Base-by-base conservation (phyloP, 371 early-diverging fungal genomes). In the Mucor mucedo region DNA sequence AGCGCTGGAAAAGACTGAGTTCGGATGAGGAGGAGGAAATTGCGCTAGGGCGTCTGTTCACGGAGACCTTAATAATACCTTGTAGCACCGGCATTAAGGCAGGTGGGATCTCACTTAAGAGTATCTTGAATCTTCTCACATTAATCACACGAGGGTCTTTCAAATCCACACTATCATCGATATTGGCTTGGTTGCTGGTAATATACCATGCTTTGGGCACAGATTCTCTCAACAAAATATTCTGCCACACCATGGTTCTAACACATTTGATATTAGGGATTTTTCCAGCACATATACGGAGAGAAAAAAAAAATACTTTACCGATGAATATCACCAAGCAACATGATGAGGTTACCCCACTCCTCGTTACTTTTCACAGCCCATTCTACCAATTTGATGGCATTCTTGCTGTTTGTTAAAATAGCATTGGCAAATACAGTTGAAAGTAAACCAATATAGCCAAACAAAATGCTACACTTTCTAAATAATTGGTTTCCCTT, bases 181-280 rank as follows among this genome's bases (percentile, higher is more conserved):
- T 2, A 16, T 32, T 52, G 39, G n/a, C 42, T 39, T 65, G 29
- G 11, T 60, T 33, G 30, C 68, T 48, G 54, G 52, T 70, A 50
- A 13, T 66, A 73, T 88, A 88, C 94, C 94, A 93, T 4, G 76
- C 58, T 52, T 73, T 82, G 16, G 91, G 92, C 9, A 91, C 81
- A 0, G 78, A 57, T 4, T 77, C 80, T 60, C 84, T 85, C 42
- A 92, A 62, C 4, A 84, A 60, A 57, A 88, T 79, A 58, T 80
- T 84, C 69, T 94, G 91, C 86, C 88, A 90, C 1, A 87, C 71
- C 68, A 90, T 89, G 1, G 77, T 67, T 41, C 67, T 57, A 52
- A 6, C 1, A 10, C 2, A 7, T 5, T 35, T 16, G 13, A 2
- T 10, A 21, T 21, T 21, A 21, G 21, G 21, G 21, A 21, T 21